Evolutionary conservation across 768 basidiomycete genomes (phyloP).

Genomic region (Lyophyllum shimeji): DNA sequence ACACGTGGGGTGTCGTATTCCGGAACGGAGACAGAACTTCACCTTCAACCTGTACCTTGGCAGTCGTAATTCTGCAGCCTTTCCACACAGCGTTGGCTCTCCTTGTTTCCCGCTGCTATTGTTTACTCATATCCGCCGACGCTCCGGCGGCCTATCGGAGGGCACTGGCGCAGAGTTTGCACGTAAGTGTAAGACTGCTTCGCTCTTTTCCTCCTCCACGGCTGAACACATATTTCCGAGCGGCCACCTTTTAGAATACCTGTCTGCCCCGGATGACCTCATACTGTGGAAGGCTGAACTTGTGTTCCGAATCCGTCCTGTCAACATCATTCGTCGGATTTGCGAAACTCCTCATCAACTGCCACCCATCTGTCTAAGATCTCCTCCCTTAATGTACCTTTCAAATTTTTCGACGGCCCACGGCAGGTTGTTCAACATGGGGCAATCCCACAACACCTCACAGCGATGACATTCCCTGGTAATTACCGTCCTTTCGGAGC

Average conservation of each 20-base stretch:
- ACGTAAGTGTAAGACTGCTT: no score
- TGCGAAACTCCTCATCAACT: not conserved
- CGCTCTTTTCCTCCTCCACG: no score
- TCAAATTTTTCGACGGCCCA: not conserved
- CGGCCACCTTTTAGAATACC: no score
- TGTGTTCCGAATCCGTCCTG: no score
- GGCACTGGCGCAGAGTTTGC: no score
- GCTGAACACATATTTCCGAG: no score
- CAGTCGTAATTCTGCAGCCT: not conserved
- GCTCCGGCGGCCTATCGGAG: no score
- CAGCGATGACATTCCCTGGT: slow-evolving; percentile 6
- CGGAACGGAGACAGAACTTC: not conserved
- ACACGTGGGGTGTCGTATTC: slow-evolving; percentile 3
- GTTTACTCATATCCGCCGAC: no score
- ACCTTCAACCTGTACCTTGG: no score
- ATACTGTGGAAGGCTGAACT: no score
- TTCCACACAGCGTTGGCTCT: not conserved
- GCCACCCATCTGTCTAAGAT: not conserved
- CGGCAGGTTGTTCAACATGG: not conserved
- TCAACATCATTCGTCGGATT: not conserved
- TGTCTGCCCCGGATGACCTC: no score
- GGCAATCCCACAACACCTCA: not conserved
- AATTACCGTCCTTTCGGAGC: slow-evolving; percentile 4
- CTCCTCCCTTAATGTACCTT: slow-evolving; percentile 1
- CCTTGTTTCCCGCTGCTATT: not conserved